A percentile compares a stretch with the other conserved stretches of the same genome.
Conservation (phyloP, 2,329 filamentous ascomycete species). For the Talaromyces albobiverticillius region DNA sequence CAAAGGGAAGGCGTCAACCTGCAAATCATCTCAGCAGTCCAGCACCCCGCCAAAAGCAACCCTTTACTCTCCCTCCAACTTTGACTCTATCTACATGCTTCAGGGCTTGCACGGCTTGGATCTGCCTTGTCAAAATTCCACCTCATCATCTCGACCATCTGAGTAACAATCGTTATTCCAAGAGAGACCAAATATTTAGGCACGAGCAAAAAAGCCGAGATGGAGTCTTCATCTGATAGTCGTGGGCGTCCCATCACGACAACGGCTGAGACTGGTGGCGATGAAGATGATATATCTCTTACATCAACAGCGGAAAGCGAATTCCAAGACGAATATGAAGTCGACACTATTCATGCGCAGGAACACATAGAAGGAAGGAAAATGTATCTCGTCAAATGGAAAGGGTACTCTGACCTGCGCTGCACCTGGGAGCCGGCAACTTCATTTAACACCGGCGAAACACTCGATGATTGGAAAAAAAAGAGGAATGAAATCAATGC, state of each 20-base stretch:
- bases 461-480: conserved; percentile 40
- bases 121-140: not conserved
- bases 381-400: conserved; percentile 64
- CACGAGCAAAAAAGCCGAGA: not conserved
- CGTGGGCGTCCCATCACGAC: not conserved
- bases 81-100: not conserved
- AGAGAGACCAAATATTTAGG: not conserved
- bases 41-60: not conserved
- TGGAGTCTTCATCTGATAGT: not conserved
- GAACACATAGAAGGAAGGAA: conserved; percentile 24
- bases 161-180: not conserved
- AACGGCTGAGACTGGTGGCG: conserved; percentile 20
- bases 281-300: conserved; percentile 55
- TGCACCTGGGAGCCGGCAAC: conserved; percentile 54
- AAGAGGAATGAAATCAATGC: conserved; percentile 31
- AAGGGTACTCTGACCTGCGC: conserved; percentile 55
- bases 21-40: not conserved
- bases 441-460: conserved; percentile 37
- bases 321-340: conserved; percentile 49
- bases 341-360: conserved; percentile 28
- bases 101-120: not conserved
- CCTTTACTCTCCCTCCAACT: not conserved
- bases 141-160: not conserved
- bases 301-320: conserved; percentile 51
- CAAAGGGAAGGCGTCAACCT: not conserved